phyloP scores from a whole-genome alignment of 2,329 filamentous ascomycete genomes.

The Elsinoe necatrix region DNA sequence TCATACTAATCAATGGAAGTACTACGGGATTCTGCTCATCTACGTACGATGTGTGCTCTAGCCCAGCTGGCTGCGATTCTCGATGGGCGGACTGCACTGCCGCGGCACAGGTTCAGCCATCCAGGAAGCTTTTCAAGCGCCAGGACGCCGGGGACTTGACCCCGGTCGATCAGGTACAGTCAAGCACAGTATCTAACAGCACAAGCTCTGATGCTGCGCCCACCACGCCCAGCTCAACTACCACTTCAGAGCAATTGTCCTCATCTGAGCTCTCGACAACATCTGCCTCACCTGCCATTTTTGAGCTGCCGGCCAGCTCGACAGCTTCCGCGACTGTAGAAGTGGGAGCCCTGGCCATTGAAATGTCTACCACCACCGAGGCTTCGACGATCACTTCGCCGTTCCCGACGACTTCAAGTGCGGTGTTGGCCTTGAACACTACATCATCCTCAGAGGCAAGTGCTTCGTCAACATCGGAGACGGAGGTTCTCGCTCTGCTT shows the following conservation, averaged over 20 bases:
- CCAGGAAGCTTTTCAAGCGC: neutral
- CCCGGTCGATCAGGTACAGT: neutral
- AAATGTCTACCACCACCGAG: neutral
- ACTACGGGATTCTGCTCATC: conserved; percentile 15
- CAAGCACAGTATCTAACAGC: neutral
- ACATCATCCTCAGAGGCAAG: neutral
- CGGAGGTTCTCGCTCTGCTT: neutral
- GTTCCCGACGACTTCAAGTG: neutral
- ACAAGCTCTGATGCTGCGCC: neutral
- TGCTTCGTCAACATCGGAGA: neutral
- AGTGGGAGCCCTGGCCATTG: neutral
- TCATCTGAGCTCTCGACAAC: neutral
- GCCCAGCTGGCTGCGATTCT: conserved; percentile 6
- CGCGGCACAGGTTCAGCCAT: conserved; percentile 4
- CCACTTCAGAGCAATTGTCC: neutral
- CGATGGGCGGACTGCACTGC: conserved; percentile 7
- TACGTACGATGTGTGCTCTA: conserved; percentile 13
- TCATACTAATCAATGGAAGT: neutral
- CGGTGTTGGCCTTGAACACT: neutral
- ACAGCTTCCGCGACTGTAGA: neutral
- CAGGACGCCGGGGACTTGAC: neutral
- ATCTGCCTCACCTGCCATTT: neutral
- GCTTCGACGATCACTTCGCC: neutral
- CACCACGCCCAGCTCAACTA: neutral
- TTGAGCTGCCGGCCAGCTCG: neutral